Base-by-base conservation (phyloP, 2,329 filamentous ascomycete species). In the Venturia asperata region DNA sequence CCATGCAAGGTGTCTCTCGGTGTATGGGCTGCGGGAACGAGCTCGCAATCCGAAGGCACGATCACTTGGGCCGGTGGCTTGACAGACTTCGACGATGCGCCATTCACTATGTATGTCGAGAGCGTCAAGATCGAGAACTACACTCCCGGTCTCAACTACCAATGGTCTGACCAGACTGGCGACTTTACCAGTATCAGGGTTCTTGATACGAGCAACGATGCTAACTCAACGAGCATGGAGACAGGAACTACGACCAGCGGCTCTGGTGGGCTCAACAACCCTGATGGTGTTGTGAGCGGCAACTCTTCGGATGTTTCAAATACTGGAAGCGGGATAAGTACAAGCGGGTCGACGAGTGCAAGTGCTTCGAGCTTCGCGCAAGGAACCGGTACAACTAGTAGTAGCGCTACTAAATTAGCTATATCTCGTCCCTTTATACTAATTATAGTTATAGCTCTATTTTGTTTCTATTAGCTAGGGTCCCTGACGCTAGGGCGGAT, bases 51-150 rank as follows among this genome's bases (percentile, higher is more conserved):
- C 21, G 66, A 77, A 68, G 86, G 87, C 61, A 88, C 85, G 30
- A 81, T 87, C 66, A 73, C 83, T 64, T 90, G 87, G 88, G 87
- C 87, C 60, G 87, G 87, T 60, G 87, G 87, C 64, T 70, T 75
- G 45, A 79, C 78, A 15, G 77, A 81, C 70, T 81, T 79, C 69
- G 71, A 68, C 66, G 68, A 79, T 66, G 80, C 70, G 15, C 80
- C 81, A 5, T 83, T 79, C 76, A 78, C 73, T 67, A 83, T 83
- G 81, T 77, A 76, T 60, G 80, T 84, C 66, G 75, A 80, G 71
- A 76, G 70, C 62, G 77, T 83, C 68, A 78, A 76, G 66, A 78
- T 84, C 69, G 77, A 74, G 67, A 83, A 84, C 75, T 79, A 80
- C 76, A 78, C 79, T 67, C 81, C 81, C 10, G 81, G 78, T 34